Evolutionary conservation across 495 filamentous ascomycete genomes (phyloP), one percentile per base, ranked within the genome.

Genomic region (Penicillium paradoxum): DNA sequence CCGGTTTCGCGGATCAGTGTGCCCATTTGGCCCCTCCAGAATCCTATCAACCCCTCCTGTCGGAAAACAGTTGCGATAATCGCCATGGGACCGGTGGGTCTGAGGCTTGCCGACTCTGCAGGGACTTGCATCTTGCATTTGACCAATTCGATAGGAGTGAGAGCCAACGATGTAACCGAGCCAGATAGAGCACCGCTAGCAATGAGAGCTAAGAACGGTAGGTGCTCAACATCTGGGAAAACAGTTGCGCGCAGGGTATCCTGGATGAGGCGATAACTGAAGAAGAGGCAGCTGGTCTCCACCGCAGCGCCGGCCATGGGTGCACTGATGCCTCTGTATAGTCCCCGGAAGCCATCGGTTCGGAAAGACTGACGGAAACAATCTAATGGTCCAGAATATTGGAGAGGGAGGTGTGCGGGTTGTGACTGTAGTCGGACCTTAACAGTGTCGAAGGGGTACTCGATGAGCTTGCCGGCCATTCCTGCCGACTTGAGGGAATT

Each of bases 61-160:
- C 83, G 84, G 52, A 88, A 93, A 10, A 97, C 80, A 15, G 90
- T 81, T 6, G 72, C 74, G 29, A 97, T 89, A 36, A 95, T 72
- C 4, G 65, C 72, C 21, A 88, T 65, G 0, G 83, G 80, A 4
- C 81, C 75, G 2, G 76, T 68, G 8, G 65, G 60, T 32, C 62
- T 67, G 10, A 63, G 48, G 2, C 61, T 74, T 6, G 79, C 73
- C 7, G 66, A 49, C 13, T 72, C 65, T 4, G 73, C 40, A 4
- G 82, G 82, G 7, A 95, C 90, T 68, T 99, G 95, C 79, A 99
- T 95, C 71, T 92, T 92, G 79, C 95, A 99, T 71, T 99, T 99
- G 63, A 99, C 86, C 41, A 99, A 80, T 67, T 99, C 95, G 49
- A 99, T 90, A 0, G 95, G 95, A 0, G 95, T 99, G 42, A 99